Evolutionary conservation across 1,139 yeast species (phyloP), one percentile per base, ranked within the genome.

Genomic region (Debaryomycetaceae sp.): DNA sequence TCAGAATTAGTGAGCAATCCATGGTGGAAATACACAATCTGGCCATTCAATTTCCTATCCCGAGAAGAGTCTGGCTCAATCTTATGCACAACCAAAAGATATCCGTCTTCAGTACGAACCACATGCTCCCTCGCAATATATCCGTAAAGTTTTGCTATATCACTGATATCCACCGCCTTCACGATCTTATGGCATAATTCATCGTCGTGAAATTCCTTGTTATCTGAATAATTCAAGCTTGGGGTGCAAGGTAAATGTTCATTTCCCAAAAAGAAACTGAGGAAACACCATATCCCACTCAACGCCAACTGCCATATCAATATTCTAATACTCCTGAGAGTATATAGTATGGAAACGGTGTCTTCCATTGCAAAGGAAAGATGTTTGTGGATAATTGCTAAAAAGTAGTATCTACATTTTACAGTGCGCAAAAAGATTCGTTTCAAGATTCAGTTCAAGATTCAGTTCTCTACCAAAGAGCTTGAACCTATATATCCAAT

Each of bases 41-140:
- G 24, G 3, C 27, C 37, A n/a, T 24, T 40, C 11, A 20, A 24
- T 24, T 39, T 36, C 11, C 38, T 24, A 9, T 22, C 23, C 9
- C 24, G 24, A 7, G 7, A 24, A 5, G 40, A 44, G 6, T 39
- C 38, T 27, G 49, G 52, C 39, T 60, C 65, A 9, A 64, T 59
- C 51, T 73, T 66, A 50, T 68, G 80, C n/a, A 67, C 54, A 2
- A 73, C 70, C 27, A 74, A 52, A 4, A 75, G 52, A 51, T 74
- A 74, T 2, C 70, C 75, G 47, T 74, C 79, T 43, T 58, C 57
- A 5, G 80, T 71, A 41, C 77, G 76, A 4, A 84, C 85, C 9
- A 84, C 79, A 52, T 87, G 95, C 57, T 87, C 93, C 53, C 87
- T 83, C 5, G 82, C 77, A 17, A 71, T 69, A 51, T 84, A 84